phyloP scores from a whole-genome alignment of 106 monocot species.

The Hemerocallis citrina region DNA sequence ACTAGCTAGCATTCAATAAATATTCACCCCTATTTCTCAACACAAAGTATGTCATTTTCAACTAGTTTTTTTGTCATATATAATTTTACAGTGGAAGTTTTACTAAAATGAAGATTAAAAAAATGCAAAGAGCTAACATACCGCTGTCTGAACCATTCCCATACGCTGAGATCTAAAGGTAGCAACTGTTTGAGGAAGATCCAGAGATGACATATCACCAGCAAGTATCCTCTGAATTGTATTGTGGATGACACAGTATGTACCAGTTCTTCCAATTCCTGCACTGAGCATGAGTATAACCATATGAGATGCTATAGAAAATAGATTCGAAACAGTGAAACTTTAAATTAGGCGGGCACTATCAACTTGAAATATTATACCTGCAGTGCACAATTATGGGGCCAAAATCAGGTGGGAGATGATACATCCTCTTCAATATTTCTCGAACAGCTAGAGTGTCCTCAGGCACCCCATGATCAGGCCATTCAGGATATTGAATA shows the following conservation, averaged over 20 bases:
- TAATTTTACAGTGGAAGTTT: background rate
- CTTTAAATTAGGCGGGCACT: background rate
- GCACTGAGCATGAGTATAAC: conserved; percentile 47
- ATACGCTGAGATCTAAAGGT: conserved; percentile 82
- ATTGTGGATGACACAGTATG: conserved; percentile 86
- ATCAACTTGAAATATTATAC: conserved; percentile 25
- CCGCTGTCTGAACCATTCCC: conserved; percentile 97
- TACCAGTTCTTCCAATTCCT: conserved; percentile 96
- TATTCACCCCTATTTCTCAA: background rate
- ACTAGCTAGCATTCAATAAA: background rate
- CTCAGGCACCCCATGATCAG: conserved; percentile 88
- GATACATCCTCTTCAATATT: conserved; percentile 69
- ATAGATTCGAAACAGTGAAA: conserved; percentile 33
- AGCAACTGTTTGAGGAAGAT: conserved; percentile 64
- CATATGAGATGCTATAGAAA: background rate
- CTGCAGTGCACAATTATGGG: conserved; percentile 97
- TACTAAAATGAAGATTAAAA: background rate
- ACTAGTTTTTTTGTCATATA: background rate
- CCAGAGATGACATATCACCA: conserved; percentile 74
- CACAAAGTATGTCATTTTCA: background rate
- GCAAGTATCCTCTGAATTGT: conserved; percentile 80
- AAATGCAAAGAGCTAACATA: conserved; percentile 14
- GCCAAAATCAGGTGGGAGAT: conserved; percentile 53
- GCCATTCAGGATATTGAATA: conserved; percentile 86
- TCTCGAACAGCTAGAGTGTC: conserved; percentile 60